These are phyloP conservation scores for Fomitopsis schrenkii DNA, from an alignment of 1,284 basidiomycete genomes.

Conservation along the genomic window DNA sequence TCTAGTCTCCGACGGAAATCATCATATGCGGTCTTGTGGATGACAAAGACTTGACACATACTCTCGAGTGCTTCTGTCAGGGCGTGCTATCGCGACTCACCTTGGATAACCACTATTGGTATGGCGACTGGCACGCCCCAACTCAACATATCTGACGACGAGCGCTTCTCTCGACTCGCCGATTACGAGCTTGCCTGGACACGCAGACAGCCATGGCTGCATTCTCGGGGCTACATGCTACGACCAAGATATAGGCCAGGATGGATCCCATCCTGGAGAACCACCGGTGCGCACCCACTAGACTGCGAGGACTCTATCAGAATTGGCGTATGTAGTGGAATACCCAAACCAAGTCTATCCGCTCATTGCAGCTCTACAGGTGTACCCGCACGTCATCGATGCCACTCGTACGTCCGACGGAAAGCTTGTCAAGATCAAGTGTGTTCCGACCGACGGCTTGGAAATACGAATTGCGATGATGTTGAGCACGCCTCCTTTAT, in stretches of 20 bases:
- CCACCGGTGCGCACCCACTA: conserved; percentile 1
- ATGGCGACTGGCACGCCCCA: too few species aligned
- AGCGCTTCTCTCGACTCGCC: background rate
- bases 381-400: conserved; percentile 15
- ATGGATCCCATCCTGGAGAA: conserved; percentile 10
- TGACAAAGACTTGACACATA: too few species aligned
- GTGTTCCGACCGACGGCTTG: conserved; percentile 5
- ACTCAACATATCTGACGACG: background rate
- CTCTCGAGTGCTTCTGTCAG: too few species aligned
- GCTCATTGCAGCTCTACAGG: too few species aligned
- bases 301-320: too few species aligned
- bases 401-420: conserved; percentile 23
- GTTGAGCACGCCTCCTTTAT: conserved; percentile 10
- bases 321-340: too few species aligned
- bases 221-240: conserved; percentile 8
- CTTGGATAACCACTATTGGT: too few species aligned
- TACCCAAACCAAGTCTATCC: too few species aligned
- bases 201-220: conserved; percentile 2
- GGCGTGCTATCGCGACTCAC: too few species aligned
- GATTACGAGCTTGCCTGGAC: background rate
- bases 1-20: too few species aligned
- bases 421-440: conserved; percentile 22
- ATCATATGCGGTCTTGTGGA: too few species aligned
- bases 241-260: conserved; percentile 6
- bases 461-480: conserved; percentile 18